These are phyloP conservation scores for Hydnomerulius pinastri DNA, from an alignment of 768 basidiomycete genomes.

Conservation along the genomic window DNA sequence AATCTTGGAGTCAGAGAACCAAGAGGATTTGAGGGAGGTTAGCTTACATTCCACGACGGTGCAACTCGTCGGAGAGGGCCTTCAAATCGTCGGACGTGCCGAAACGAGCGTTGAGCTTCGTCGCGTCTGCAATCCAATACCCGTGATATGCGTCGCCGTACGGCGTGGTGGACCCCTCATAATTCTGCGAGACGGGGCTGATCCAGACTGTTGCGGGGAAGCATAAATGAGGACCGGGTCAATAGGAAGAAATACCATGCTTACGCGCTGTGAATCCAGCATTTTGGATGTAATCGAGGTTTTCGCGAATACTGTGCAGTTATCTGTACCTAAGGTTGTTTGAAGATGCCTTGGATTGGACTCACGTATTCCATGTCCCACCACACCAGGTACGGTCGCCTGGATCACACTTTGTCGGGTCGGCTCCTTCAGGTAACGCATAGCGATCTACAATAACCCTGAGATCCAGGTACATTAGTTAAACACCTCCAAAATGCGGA, in stretches of 20 bases:
- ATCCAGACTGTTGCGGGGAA: conserved; percentile 65
- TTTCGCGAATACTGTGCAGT: conserved; percentile 53
- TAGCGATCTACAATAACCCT: conserved; percentile 78
- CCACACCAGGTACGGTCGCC: conserved; percentile 74
- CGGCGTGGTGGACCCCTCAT: conserved; percentile 63
- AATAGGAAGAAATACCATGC: conserved; percentile 13
- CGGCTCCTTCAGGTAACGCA: conserved; percentile 60
- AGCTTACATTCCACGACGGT: conserved; percentile 68
- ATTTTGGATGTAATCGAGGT: conserved; percentile 83
- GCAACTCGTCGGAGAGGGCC: conserved; percentile 63
- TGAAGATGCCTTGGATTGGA: conserved; percentile 3
- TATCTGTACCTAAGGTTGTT: background rate
- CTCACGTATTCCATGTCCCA: conserved; percentile 77
- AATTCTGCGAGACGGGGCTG: conserved; percentile 79
- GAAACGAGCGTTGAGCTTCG: conserved; percentile 67
- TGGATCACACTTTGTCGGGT: conserved; percentile 56
- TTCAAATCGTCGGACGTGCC: conserved; percentile 75
- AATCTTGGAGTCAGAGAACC: background rate
- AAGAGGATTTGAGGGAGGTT: conserved; percentile 1
- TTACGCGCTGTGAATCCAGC: conserved; percentile 79
- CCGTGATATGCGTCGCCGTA: conserved; percentile 88
- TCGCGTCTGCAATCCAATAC: conserved; percentile 77
- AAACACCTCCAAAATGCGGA: background rate
- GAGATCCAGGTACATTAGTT: background rate
- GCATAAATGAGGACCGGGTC: background rate